Base-by-base conservation (phyloP, 176 grass and related monocot species). In the Oryza nivara region DNA sequence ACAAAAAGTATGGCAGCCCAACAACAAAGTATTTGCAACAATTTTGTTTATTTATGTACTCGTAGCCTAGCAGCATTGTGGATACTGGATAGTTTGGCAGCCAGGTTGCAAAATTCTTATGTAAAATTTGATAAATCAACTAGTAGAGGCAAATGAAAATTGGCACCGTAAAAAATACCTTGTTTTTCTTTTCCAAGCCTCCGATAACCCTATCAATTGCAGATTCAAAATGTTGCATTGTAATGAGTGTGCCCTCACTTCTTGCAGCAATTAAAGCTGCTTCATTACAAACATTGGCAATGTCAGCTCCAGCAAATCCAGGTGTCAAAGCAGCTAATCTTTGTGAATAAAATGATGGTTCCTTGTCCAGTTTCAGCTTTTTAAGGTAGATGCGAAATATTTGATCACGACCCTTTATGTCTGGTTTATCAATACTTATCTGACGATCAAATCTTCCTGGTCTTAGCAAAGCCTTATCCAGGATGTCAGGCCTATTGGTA, bases 121-220 rank as follows among this genome's bases (percentile, higher is more conserved):
- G 23, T 30, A 54, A 26, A 5, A 16, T 51, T 67, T 67, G 44
- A 3, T 16, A 12, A 68, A 58, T 44, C 6, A 11, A 46, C 48
- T 75, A 11, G 70, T 65, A 78, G 19, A 23, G 11, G 35, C 22
- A 48, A 70, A 63, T 67, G 58, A 75, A 4, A 83, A 64, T 12
- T 6, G 16, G 9, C 4, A 71, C n/a, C 22, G 28, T 26, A 7
- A 52, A 46, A 74, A 58, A 12, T 86, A 95, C 96, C 89, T 90
- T 95, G 77, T 98, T 98, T 89, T 98, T 98, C 91, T 98, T 98
- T 88, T 95, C 93, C 71, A 95, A 83, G 20, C 93, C 96, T 17
- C 96, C 96, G 35, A 98, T 98, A 63, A 95, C 87, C 78, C 96
- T 91, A 77, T 94, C 93, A 91, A 95, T 91, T 67, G 96, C 96